Conservation (phyloP, 257 asterid genomes). For the Apocynum venetum region DNA sequence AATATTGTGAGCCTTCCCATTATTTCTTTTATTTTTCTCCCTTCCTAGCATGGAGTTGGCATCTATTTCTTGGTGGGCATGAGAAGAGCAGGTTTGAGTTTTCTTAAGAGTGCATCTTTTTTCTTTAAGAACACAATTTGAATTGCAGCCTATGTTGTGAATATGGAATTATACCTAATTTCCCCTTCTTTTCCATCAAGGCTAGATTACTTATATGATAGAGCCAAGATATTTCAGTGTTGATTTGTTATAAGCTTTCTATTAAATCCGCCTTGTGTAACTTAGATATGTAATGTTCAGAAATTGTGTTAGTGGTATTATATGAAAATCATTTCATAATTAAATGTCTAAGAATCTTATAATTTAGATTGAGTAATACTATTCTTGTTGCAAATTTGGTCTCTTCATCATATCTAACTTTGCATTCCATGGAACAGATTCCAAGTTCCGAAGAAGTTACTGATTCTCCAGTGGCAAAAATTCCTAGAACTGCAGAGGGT, state of each 20-base stretch:
- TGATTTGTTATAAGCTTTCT: not conserved
- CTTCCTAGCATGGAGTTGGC: not conserved
- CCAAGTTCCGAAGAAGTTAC: slow-evolving; percentile 61
- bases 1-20: not conserved
- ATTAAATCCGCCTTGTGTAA: not conserved
- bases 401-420: not conserved
- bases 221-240: not conserved
- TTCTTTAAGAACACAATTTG: not conserved
- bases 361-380: not conserved
- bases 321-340: not conserved
- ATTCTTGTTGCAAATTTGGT: not conserved
- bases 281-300: not conserved
- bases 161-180: not conserved
- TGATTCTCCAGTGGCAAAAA: slow-evolving; percentile 61
- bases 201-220: not conserved
- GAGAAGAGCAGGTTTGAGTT: not conserved
- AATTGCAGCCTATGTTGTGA: not conserved
- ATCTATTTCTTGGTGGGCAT: not conserved
- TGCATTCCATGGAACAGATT: slow-evolving; percentile 48
- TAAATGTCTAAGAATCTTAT: not conserved
- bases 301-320: not conserved
- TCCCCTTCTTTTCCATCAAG: not conserved
- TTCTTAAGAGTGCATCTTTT: not conserved
- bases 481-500: slow-evolving; percentile 74
- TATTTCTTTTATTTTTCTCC: not conserved